These are phyloP conservation scores for Aegilops tauschii DNA, from an alignment of 176 grass and related monocot species.

Conservation along the genomic window DNA sequence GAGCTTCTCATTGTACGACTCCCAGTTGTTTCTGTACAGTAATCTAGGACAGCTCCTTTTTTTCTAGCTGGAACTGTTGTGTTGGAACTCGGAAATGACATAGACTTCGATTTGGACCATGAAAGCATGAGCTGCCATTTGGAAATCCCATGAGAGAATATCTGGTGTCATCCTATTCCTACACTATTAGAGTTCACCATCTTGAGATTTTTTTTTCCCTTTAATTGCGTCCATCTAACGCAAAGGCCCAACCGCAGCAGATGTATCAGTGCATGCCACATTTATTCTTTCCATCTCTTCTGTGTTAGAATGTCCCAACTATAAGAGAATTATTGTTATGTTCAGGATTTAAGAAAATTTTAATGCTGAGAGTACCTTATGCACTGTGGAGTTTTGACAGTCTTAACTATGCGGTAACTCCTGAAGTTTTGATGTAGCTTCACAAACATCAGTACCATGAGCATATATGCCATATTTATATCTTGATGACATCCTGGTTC, in stretches of 20 bases:
- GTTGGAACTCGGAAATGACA: slow-evolving; percentile 5
- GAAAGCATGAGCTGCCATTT: not conserved
- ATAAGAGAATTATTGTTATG: not conserved
- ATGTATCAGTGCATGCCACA: not conserved
- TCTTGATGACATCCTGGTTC: not conserved
- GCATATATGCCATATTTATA: not conserved
- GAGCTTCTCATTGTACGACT: slow-evolving; percentile 9
- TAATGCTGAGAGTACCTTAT: not conserved
- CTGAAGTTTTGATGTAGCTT: not conserved
- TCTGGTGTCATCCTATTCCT: not conserved
- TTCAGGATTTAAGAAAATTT: not conserved
- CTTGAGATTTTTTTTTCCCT: not conserved
- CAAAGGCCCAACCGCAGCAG: not conserved
- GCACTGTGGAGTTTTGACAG: not conserved
- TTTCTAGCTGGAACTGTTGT: slow-evolving; percentile 15
- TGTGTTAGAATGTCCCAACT: not conserved
- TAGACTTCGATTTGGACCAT: not conserved
- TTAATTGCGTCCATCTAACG: not conserved
- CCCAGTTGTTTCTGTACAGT: slow-evolving; percentile 30
- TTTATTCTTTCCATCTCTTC: not conserved
- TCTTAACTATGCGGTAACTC: not conserved
- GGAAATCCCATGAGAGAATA: not conserved
- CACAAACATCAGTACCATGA: not conserved
- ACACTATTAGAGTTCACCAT: not conserved
- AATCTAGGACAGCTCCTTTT: slow-evolving; percentile 32